Conservation (phyloP, 768 basidiomycete genomes). For the Mycena vitilis region DNA sequence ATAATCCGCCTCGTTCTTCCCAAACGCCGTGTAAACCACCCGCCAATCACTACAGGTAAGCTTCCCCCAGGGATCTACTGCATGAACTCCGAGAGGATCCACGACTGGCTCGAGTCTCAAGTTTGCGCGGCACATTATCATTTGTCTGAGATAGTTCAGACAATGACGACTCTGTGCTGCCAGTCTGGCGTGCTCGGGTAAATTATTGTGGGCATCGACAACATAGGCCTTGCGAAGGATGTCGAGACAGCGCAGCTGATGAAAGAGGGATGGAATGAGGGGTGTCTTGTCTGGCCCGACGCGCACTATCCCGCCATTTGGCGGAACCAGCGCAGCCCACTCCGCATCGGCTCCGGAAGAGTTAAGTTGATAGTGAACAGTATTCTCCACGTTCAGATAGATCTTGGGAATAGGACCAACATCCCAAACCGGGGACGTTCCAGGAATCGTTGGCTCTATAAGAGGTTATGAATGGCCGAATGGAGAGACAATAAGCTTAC, state of each 20-base stretch:
- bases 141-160: conserved; percentile 52
- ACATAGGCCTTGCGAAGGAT: conserved; percentile 44
- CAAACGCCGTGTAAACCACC: conserved; percentile 4
- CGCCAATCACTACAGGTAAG: conserved; percentile 31
- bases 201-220: not conserved
- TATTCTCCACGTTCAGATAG: conserved; percentile 36
- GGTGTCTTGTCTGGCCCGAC: conserved; percentile 46
- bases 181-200: not conserved
- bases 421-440: conserved; percentile 3
- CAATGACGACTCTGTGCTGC: conserved; percentile 49
- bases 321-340: conserved; percentile 16
- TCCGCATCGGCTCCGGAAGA: conserved; percentile 37
- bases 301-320: conserved; percentile 44
- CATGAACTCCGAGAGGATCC: conserved; percentile 19
- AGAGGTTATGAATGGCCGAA: no score
- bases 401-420: not conserved
- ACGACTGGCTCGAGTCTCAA: conserved; percentile 48
- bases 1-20: not conserved
- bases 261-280: conserved; percentile 49
- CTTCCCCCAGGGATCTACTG: conserved; percentile 18
- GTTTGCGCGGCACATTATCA: conserved; percentile 49
- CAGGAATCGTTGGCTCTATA: not conserved
- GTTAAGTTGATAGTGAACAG: conserved; percentile 40
- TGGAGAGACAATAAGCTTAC: not conserved
- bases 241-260: conserved; percentile 52